Evolutionary conservation across 768 basidiomycete genomes (phyloP).

Genomic region (Rhodotorula paludigena): DNA sequence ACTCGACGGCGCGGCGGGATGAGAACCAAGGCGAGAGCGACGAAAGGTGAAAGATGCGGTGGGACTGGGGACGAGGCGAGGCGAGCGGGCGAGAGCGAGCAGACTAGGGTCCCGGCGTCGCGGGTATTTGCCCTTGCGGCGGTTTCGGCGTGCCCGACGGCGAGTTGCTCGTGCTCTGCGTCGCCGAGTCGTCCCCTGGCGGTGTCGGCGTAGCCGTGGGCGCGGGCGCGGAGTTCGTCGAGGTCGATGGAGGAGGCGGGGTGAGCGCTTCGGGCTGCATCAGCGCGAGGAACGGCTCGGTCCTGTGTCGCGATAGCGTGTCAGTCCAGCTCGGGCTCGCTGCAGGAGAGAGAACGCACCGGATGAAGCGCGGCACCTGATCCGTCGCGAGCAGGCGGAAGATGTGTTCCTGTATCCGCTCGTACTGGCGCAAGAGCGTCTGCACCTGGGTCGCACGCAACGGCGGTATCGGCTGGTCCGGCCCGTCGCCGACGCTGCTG

Average conservation of each 20-base stretch:
- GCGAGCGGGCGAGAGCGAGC: neutral
- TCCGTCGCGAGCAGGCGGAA: conserved; percentile 98
- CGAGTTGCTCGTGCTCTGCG: neutral
- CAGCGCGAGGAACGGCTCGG: conserved; percentile 35
- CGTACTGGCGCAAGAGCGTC: conserved; percentile 85
- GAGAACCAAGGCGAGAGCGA: neutral
- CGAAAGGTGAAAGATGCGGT: neutral
- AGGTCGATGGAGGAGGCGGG: neutral
- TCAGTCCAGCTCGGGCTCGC: neutral
- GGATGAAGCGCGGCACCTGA: conserved; percentile 76
- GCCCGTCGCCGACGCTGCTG: neutral
- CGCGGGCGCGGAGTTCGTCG: neutral
- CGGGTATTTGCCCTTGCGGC: neutral
- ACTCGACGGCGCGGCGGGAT: neutral
- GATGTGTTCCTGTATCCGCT: conserved; percentile 92
- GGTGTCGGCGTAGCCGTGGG: neutral
- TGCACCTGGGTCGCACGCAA: conserved; percentile 95
- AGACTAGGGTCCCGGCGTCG: neutral
- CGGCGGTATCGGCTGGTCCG: conserved; percentile 52
- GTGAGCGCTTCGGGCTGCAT: conserved; percentile 25
- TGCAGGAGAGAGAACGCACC: conserved; percentile 8
- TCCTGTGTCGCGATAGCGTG: conserved; percentile 5
- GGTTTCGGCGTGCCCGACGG: neutral
- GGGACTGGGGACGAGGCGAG: neutral
- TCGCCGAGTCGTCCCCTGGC: neutral